Percentiles rank a stretch among this genome's conserved stretches.
phyloP scores from a whole-genome alignment of 2,329 filamentous ascomycete species.

The Calonectria hawksworthii region DNA sequence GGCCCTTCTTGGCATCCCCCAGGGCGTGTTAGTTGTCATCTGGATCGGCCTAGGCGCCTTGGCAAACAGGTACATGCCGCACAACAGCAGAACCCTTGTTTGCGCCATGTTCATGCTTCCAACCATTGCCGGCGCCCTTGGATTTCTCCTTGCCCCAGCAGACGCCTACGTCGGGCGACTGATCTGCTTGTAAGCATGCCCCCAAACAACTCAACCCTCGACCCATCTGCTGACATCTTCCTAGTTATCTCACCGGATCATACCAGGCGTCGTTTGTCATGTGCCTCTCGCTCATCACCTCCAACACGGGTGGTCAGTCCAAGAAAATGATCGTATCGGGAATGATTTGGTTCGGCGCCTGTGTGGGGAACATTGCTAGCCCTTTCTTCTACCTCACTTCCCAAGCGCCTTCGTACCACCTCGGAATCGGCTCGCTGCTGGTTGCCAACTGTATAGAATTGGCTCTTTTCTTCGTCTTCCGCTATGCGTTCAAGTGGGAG shows the following conservation, averaged over 20 bases:
- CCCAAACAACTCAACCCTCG: not conserved
- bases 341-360: slow-evolving; percentile 71
- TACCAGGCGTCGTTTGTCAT: slow-evolving; percentile 58
- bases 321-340: slow-evolving; percentile 77
- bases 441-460: slow-evolving; percentile 57
- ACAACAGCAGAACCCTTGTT: slow-evolving; percentile 66
- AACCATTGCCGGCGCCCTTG: slow-evolving; percentile 71
- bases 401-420: slow-evolving; percentile 60
- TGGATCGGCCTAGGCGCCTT: slow-evolving; percentile 58
- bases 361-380: slow-evolving; percentile 71
- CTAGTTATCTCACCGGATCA: slow-evolving; percentile 52
- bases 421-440: slow-evolving; percentile 59
- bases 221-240: not conserved
- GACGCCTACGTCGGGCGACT: slow-evolving; percentile 66
- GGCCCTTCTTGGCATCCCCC: slow-evolving; percentile 55
- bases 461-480: slow-evolving; percentile 54
- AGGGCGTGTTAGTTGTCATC: slow-evolving; percentile 53
- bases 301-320: slow-evolving; percentile 68
- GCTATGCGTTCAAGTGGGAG: slow-evolving; percentile 55
- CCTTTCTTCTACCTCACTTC: slow-evolving; percentile 73
- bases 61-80: slow-evolving; percentile 54
- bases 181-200: slow-evolving; percentile 62
- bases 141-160: slow-evolving; percentile 66
- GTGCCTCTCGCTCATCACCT: slow-evolving; percentile 60
- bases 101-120: slow-evolving; percentile 70